A percentile compares a stretch with the other conserved stretches of the same genome.
phyloP scores from a whole-genome alignment of 2,329 filamentous ascomycete species.

The Orbilia brochopaga region DNA sequence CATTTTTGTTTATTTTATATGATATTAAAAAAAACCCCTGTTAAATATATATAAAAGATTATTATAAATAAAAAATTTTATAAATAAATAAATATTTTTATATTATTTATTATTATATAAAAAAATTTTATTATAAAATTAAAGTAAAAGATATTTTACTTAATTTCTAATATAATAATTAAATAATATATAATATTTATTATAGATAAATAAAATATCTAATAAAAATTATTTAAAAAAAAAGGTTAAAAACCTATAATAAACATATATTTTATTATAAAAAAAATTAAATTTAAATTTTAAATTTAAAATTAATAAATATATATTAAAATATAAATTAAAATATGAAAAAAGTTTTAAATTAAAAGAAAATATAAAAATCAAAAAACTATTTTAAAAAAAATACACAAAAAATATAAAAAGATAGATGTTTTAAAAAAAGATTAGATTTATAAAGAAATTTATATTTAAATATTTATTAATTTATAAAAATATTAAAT shows the following conservation, averaged over 20 bases:
- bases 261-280: neutral
- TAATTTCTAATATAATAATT: neutral
- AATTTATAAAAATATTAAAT: neutral
- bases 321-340: neutral
- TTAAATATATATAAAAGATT: constrained; percentile 6
- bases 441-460: too few relatives aligned
- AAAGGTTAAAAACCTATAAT: neutral
- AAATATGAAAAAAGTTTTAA: neutral
- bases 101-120: too few relatives aligned
- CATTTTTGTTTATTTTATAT: too few relatives aligned
- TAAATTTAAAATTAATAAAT: too few relatives aligned
- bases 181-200: neutral
- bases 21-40: too few relatives aligned
- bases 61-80: neutral
- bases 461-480: too few relatives aligned
- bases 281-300: neutral
- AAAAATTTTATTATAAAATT: too few relatives aligned
- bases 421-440: neutral
- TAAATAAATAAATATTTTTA: constrained; percentile 8
- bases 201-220: neutral
- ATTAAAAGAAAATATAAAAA: neutral
- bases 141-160: too few relatives aligned
- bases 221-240: neutral
- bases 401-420: neutral
- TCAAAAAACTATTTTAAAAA: neutral